Evolutionary conservation across 768 basidiomycete genomes (phyloP), one percentile per base, ranked within the genome.

Genomic region (Trichaptum fuscoviolaceum): DNA sequence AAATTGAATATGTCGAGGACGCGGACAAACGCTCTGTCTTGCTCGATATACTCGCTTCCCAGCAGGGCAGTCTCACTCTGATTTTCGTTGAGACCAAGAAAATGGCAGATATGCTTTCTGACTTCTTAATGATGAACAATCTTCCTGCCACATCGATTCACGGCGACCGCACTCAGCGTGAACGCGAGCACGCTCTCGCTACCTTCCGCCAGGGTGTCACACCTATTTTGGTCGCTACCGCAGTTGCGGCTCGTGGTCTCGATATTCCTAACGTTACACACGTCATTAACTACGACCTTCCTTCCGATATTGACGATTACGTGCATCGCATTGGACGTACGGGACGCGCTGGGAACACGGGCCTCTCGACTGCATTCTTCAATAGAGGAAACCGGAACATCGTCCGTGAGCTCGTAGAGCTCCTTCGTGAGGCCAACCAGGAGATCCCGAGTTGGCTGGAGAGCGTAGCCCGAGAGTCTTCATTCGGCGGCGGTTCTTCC

Each of bases 231-330:
- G 97, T 99, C 66, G 97, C 97, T 57, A 99, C 97, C 17, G 97
- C 97, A 63, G 97, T 99, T 66, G 97, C 97, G 35, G 97, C 97
- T 66, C 95, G 97, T 82, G 97, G 97, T 74, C 87, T 99, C 71
- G 97, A 99, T 79, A 99, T 99, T 72, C 97, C 97, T 69, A 97
- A 99, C 77, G 97, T 99, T 74, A 97, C 93, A 18, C 97, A 99
- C 76, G 97, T 99, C 74, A 84, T 99, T 82, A 96, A 98, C 78
- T 99, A 98, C 78, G 97, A 99, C 76, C 83, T 99, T 6, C 97
- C 97, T 15, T 91, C 91, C 68, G 97, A 99, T 79, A 96, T 99
- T 69, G 97, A 99, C 74, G 97, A 99, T 78, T 99, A 99, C 78
- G 96, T 99, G 60, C 96, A 99, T 76, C 95, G 95, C 73, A 96